Conservation (phyloP, 108 stramenopile genomes). For the Skeletonema menzelii region DNA sequence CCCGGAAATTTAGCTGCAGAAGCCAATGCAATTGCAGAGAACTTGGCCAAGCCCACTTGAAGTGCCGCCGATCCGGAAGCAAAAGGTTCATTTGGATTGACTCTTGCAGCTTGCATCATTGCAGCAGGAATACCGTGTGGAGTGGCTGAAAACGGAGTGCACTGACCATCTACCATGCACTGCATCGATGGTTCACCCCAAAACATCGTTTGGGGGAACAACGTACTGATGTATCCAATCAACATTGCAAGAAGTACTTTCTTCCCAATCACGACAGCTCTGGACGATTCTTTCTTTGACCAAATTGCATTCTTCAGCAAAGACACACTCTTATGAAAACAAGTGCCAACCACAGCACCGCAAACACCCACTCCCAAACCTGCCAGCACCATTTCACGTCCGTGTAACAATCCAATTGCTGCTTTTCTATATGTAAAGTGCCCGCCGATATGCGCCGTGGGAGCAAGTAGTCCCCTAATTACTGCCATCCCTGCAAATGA, state of each 20-base stretch:
- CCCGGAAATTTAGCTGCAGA: conserved; percentile 38
- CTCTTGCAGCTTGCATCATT: conserved; percentile 44
- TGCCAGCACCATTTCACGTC: conserved; percentile 33
- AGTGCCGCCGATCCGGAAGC: conserved; percentile 35
- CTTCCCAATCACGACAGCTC: conserved; percentile 26
- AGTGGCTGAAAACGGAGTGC: conserved; percentile 56
- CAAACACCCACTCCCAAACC: conserved; percentile 47
- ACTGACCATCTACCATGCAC: conserved; percentile 43
- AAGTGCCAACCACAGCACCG: conserved; percentile 57
- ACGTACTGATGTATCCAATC: conserved; percentile 29
- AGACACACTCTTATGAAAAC: conserved; percentile 50
- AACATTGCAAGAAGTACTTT: conserved; percentile 44
- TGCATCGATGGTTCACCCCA: conserved; percentile 53
- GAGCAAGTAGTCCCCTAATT: conserved; percentile 35
- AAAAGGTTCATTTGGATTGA: conserved; percentile 54
- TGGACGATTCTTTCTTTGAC: conserved; percentile 13
- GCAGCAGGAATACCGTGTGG: conserved; percentile 42
- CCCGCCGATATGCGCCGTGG: conserved; percentile 41
- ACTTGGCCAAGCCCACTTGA: conserved; percentile 63
- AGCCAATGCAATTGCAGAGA: conserved; percentile 58
- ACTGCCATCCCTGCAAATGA: conserved; percentile 52
- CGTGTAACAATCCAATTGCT: conserved; percentile 26
- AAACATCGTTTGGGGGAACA: conserved; percentile 51
- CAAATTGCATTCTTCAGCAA: conserved; percentile 42
- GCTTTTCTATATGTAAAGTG: conserved; percentile 57